Evolutionary conservation across 768 basidiomycete species (phyloP).

Genomic region (Rhizopogon salebrosus): DNA sequence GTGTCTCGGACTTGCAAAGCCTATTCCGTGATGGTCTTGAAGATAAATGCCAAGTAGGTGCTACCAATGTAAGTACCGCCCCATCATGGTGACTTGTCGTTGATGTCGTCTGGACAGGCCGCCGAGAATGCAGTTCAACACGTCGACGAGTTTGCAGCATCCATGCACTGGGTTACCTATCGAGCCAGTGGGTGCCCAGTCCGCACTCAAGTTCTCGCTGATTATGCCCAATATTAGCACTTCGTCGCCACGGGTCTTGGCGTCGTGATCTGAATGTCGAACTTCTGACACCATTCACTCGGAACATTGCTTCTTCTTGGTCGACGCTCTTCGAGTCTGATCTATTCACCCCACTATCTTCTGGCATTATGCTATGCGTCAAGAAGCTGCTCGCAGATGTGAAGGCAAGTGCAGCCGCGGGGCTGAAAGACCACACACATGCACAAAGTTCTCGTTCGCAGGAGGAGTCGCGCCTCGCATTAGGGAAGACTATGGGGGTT

Average conservation of each 20-base stretch:
- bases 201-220: constrained; percentile 9
- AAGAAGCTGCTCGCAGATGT: constrained; percentile 44
- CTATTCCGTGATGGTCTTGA: constrained; percentile 52
- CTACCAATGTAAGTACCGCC: constrained; percentile 23
- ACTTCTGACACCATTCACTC: constrained; percentile 51
- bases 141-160: constrained; percentile 42
- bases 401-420: constrained; percentile 43
- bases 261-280: constrained; percentile 59
- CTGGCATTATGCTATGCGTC: constrained; percentile 31
- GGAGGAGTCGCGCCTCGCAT: constrained; percentile 45
- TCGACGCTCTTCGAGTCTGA: constrained; percentile 56
- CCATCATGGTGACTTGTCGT: not conserved
- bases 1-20: constrained; percentile 41
- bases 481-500: constrained; percentile 41
- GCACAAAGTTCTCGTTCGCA: constrained; percentile 47
- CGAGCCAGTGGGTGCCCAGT: constrained; percentile 42
- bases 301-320: constrained; percentile 55
- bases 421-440: constrained; percentile 47
- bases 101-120: constrained; percentile 18
- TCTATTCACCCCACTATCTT: constrained; percentile 45
- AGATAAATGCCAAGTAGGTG: constrained; percentile 51
- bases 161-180: constrained; percentile 60
- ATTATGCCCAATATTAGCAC: constrained; percentile 21
- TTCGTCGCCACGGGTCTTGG: constrained; percentile 51
- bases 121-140: constrained; percentile 41